Evolutionary conservation across 1,284 basidiomycete species (phyloP), one percentile per base, ranked within the genome.

Genomic region (Cutaneotrichosporon mucoides): DNA sequence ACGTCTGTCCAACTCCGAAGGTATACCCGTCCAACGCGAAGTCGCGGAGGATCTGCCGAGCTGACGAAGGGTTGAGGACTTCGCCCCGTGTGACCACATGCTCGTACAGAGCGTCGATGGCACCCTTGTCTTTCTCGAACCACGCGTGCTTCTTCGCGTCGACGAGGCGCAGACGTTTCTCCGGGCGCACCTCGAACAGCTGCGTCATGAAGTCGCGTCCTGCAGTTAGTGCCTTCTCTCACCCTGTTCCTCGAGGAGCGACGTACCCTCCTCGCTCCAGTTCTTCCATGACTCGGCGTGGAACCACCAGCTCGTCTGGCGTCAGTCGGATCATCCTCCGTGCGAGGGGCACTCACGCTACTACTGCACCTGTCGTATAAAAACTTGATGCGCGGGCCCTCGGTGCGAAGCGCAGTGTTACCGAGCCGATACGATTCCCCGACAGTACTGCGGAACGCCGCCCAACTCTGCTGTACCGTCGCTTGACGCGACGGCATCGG

Each of bases 61-160:
- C 24, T 24, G 24, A 24, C 24, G 24, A 24, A 24, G 24, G 24
- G 24, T 52, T 44, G 11, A 57, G 56, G 24, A 57, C 50, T 6
- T 45, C 13, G 42, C 50, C 50, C 3, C 49, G 37, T 38, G 9
- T 55, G 16, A 64, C 59, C 6, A 66, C 63, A 24, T n/a, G 50
- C 5, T 53, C 47, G 38, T 60, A 61, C 11, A 67, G 41, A 3
- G 16, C 37, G 10, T 59, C 46, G 11, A 65, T 46, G 5, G 49
- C 52, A 13, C 4, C 33, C 38, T 50, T n/a, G 24, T 59, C 16
- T 0, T 36, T 16, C 8, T 15, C 45, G 9, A 66, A 49, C 65
- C 62, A 66, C 13, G 15, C 6, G 46, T 61, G 40, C 33, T 13
- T 42, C 5, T 8, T 2, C 1, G 61, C 59, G 15, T 55, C 16